Conservation (phyloP, 2,329 filamentous ascomycete species). For the Claviceps sp. region DNA sequence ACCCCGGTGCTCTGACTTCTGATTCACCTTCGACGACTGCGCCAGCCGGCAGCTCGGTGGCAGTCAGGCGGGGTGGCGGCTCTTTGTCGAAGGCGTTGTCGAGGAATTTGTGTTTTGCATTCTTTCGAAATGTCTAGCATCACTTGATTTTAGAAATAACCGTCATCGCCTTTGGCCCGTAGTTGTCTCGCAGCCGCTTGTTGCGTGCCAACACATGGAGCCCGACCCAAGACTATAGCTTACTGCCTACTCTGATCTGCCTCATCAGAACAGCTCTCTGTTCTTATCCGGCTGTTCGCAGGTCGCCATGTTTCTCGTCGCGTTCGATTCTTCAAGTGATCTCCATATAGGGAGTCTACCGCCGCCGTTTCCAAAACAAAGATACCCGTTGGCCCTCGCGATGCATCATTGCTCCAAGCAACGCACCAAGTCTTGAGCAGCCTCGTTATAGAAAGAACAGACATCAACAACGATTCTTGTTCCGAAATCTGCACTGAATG, state of each 20-base stretch:
- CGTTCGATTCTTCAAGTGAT: background rate
- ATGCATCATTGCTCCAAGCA: background rate
- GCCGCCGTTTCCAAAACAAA: background rate
- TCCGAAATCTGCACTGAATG: background rate
- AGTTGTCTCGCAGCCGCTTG: background rate
- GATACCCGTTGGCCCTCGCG: background rate
- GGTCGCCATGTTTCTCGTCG: background rate
- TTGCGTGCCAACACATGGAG: background rate
- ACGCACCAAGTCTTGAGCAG: background rate
- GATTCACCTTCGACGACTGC: background rate
- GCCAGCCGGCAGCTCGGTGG: slow-evolving; percentile 3
- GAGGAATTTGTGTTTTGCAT: background rate
- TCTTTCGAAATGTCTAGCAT: background rate
- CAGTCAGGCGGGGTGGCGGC: background rate
- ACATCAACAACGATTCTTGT: background rate
- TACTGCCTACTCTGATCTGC: background rate
- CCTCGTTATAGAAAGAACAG: background rate
- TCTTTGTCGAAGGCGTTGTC: background rate
- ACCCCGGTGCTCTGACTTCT: slow-evolving; percentile 1
- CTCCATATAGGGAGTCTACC: background rate
- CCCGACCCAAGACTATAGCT: background rate
- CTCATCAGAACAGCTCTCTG: background rate
- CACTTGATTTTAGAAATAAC: background rate
- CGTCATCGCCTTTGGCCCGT: background rate
- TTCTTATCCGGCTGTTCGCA: background rate